phyloP scores from a whole-genome alignment of 2,329 filamentous ascomycete species.

The Botryotinia globosa region DNA sequence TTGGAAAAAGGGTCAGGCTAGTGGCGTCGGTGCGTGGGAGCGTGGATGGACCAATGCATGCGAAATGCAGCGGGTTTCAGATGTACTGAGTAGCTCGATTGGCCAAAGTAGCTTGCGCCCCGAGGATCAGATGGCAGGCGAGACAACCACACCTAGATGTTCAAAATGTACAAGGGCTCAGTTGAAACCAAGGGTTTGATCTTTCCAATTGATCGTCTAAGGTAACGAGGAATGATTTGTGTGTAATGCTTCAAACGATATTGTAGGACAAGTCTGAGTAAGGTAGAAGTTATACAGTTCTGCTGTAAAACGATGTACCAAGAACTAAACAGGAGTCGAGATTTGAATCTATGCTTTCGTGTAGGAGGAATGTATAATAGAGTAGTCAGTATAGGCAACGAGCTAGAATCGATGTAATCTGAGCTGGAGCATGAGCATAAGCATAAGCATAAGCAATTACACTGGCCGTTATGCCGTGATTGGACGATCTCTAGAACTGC shows the following conservation, averaged over 20 bases:
- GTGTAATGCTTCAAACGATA: slow-evolving; percentile 5
- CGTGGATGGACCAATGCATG: slow-evolving; percentile 15
- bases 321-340: background rate
- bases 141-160: slow-evolving; percentile 12
- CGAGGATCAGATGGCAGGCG: slow-evolving; percentile 20
- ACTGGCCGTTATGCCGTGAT: slow-evolving; percentile 15
- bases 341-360: slow-evolving; percentile 12
- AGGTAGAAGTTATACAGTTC: background rate
- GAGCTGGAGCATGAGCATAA: slow-evolving; percentile 16
- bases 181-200: slow-evolving; percentile 13
- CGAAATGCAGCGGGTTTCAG: slow-evolving; percentile 19
- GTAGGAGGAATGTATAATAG: background rate
- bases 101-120: slow-evolving; percentile 14
- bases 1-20: slow-evolving; percentile 17
- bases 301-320: slow-evolving; percentile 10
- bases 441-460: slow-evolving; percentile 18
- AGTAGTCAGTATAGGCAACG: slow-evolving; percentile 11
- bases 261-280: slow-evolving; percentile 10
- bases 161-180: slow-evolving; percentile 3
- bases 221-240: slow-evolving; percentile 11
- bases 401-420: background rate
- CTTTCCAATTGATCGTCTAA: background rate
- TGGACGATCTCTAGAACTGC: slow-evolving; percentile 7
- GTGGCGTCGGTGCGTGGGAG: slow-evolving; percentile 7
- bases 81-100: slow-evolving; percentile 8